These are phyloP conservation scores for Salix arbutifolia DNA, from an alignment of 345 rosid species.

Conservation along the genomic window DNA sequence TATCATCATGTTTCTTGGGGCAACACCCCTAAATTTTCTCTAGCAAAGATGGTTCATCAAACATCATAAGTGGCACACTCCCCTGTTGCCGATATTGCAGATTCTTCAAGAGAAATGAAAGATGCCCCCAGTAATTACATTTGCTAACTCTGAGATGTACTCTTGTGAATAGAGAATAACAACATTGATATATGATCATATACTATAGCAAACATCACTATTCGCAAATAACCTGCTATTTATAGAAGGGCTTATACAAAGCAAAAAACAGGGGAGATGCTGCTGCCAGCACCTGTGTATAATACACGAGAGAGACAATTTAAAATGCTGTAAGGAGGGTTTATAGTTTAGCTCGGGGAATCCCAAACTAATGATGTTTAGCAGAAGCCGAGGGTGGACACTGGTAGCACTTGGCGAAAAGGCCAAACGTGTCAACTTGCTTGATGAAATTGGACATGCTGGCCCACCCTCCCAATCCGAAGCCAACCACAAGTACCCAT, in stretches of 20 bases:
- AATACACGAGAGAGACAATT: constrained; percentile 1
- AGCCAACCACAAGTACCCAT: constrained; percentile 29
- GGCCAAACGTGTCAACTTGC: constrained; percentile 80
- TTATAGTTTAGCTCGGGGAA: neutral
- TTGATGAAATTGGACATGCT: constrained; percentile 48
- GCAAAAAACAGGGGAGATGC: neutral
- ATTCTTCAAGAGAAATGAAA: neutral
- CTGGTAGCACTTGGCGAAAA: constrained; percentile 87
- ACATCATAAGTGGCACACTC: neutral
- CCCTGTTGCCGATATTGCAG: neutral
- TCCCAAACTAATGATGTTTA: constrained; percentile 25
- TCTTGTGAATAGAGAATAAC: neutral
- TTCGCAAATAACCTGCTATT: constrained; percentile 5
- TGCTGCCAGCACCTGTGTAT: constrained; percentile 10
- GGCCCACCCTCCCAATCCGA: constrained; percentile 36
- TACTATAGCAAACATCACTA: neutral
- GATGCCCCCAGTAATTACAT: neutral
- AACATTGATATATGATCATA: neutral
- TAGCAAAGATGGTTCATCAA: neutral
- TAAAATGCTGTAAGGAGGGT: neutral
- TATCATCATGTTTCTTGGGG: accelerated
- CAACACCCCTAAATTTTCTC: neutral
- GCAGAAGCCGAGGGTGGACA: constrained; percentile 42
- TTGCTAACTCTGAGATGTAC: neutral
- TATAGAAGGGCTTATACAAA: constrained; percentile 4